Base-by-base conservation (phyloP, 179 eudicot genomes). In the Amaranthus tricolor region DNA sequence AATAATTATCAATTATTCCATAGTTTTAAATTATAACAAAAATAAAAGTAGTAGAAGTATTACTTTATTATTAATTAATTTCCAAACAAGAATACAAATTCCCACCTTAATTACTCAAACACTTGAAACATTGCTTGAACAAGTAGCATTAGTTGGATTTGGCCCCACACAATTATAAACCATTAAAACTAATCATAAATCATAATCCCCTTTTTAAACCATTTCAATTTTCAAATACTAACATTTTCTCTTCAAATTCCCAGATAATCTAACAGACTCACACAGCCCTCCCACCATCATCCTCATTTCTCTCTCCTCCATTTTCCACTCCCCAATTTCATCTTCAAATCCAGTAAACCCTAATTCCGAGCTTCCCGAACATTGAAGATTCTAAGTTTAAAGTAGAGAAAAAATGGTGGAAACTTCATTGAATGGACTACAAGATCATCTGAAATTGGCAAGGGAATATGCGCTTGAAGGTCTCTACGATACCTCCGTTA, bases 391-490 rank as follows among this genome's bases (percentile, higher is more conserved):
- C 70, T 7, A 43, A 20, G 3, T 52, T 59, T 48, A 16, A 6
- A 2, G 12, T 9, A 62, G 80, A 68, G 74, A 66, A 70, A 60
- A 6, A 84, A 88, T 89, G 96, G 96, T 76, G 85, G 92, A 88
- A 48, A 81, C 86, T 14, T 66, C 91, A 56, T 75, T 90, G 17
- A 79, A 91, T 13, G 99, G 99, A 12, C 82, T 93, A 79, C 97
- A 90, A 85, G 99, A 95, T 82, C 98, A 95, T 74, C 82, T 95
- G 71, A 95, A 93, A 79, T 84, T 95, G 80, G 99, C 99, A 7
- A 86, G 99, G 70, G 97, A 95, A 54, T 93, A 95, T 72, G 97
- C 99, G 2, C 52, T 88, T 69, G 99, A 95, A 90, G 99, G 99
- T 9, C 86, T 90, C 45, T 95, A 95, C 57, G 99, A 95, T 10